Evolutionary conservation across 2,329 filamentous ascomycete species (phyloP).

Genomic region (Aureobasidium sp.): DNA sequence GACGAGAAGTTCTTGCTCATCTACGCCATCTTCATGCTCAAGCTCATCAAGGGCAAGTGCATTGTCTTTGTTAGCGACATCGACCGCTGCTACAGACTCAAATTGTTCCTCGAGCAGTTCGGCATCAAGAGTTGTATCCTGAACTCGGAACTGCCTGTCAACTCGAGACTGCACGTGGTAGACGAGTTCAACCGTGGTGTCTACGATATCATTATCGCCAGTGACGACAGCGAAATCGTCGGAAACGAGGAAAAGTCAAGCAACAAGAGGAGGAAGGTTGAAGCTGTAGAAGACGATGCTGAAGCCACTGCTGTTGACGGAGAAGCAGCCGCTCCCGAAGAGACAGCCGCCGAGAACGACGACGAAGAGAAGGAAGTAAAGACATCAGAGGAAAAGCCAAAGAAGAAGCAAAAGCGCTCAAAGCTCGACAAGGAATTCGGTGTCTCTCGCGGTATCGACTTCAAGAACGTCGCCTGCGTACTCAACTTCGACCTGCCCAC

Average conservation of each 20-base stretch:
- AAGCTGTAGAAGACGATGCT: conserved; percentile 12
- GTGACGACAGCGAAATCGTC: conserved; percentile 80
- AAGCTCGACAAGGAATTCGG: conserved; percentile 80
- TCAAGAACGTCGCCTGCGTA: conserved; percentile 87
- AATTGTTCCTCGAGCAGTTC: conserved; percentile 94
- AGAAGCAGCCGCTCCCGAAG: conserved; percentile 14
- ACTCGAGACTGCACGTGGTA: conserved; percentile 86
- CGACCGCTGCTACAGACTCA: conserved; percentile 82
- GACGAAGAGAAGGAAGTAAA: conserved; percentile 28
- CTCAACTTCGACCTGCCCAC: conserved; percentile 95
- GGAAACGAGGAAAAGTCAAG: conserved; percentile 47
- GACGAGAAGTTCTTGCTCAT: conserved; percentile 92
- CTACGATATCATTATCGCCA: conserved; percentile 97
- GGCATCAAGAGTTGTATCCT: conserved; percentile 87
- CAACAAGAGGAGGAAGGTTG: conserved; percentile 20
- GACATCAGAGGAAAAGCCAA: conserved; percentile 26
- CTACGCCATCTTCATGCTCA: conserved; percentile 92
- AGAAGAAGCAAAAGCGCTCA: conserved; percentile 52
- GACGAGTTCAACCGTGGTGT: conserved; percentile 95
- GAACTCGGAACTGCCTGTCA: conserved; percentile 90
- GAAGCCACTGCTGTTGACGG: conserved; percentile 16
- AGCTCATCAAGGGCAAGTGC: conserved; percentile 87
- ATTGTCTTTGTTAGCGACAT: conserved; percentile 79
- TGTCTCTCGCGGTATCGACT: conserved; percentile 93
- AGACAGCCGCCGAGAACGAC: conserved; percentile 17